Base-by-base conservation (phyloP, 192 early-diverging fungal genomes). In the Cladochytrium replicatum region DNA sequence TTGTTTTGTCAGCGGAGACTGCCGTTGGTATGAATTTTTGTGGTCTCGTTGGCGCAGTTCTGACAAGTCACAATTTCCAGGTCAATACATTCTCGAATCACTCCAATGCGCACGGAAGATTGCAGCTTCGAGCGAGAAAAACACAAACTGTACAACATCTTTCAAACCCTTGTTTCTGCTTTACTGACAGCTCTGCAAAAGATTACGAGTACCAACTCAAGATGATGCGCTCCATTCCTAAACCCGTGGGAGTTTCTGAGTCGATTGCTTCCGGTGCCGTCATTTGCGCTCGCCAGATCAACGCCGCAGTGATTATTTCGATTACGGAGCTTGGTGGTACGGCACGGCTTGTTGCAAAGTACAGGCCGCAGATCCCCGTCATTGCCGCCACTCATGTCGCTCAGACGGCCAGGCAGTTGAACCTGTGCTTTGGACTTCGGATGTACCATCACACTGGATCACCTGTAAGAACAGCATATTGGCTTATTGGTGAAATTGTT, bases 251-350 rank as follows among this genome's bases (percentile, higher is more conserved):
- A 26, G 63, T 79, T 15, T 68, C 64, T 43, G 76, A 79, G 50
- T 64, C 60, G n/a, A 79, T 79, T 52, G 76, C 76, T 7, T 74
- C 70, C 2, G 71, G 68, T 0, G 71, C 76, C 11, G 76, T 79
- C 23, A 39, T 71, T 6, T 34, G 55, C 17, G 72, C 76, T 4
- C 65, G 68, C 27, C 76, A 79, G 50, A 63, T 69, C 31, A 57
- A 67, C 25, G 76, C 76, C 9, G 57, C 68, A 6, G 50, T 75
- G 58, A 79, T 79, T 41, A 50, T 79, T 2, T 60, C 54, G 46
- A 58, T 73, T 43, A 78, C 75, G 7, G 68, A 73, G 48, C 29
- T 63, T 5, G 69, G 68, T n/a, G 75, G 71, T 8, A 78, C 72
- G 25, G 71, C 75, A 1, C 58, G 72, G 28, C 52, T 78, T 11